Conservation (phyloP, 75 land plant species). For the Isoetes taiwanensis region DNA sequence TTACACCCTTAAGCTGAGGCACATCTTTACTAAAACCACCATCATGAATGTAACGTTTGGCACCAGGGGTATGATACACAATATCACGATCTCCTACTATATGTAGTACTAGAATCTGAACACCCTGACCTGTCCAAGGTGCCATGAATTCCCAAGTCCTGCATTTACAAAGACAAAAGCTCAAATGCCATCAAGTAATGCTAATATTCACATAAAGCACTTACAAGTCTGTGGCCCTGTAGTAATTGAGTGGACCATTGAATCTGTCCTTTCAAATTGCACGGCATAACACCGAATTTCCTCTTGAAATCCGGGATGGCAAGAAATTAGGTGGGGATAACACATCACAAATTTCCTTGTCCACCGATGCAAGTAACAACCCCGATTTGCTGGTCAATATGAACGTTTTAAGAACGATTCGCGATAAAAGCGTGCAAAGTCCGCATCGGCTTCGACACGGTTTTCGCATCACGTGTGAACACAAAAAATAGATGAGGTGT, state of each 20-base stretch:
- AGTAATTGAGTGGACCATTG: background rate
- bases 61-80: too few relatives aligned
- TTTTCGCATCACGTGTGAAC: background rate
- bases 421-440: background rate
- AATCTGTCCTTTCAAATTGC: slow-evolving; percentile 1
- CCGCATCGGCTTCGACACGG: background rate
- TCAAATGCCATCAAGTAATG: too few relatives aligned
- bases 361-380: background rate
- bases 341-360: too few relatives aligned
- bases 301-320: background rate
- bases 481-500: background rate
- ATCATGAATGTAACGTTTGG: too few relatives aligned
- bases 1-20: too few relatives aligned
- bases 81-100: too few relatives aligned
- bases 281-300: background rate
- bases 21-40: too few relatives aligned
- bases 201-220: too few relatives aligned
- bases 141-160: too few relatives aligned
- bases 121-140: too few relatives aligned
- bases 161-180: too few relatives aligned
- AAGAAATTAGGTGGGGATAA: background rate
- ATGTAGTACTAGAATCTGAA: too few relatives aligned
- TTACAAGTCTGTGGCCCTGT: slow-evolving; percentile 6
- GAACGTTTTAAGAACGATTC: background rate
- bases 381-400: background rate